Percentiles rank a stretch among this genome's conserved stretches.
These are phyloP conservation scores for Didymella lethalis DNA, from an alignment of 2,329 filamentous ascomycete genomes.

Conservation along the genomic window DNA sequence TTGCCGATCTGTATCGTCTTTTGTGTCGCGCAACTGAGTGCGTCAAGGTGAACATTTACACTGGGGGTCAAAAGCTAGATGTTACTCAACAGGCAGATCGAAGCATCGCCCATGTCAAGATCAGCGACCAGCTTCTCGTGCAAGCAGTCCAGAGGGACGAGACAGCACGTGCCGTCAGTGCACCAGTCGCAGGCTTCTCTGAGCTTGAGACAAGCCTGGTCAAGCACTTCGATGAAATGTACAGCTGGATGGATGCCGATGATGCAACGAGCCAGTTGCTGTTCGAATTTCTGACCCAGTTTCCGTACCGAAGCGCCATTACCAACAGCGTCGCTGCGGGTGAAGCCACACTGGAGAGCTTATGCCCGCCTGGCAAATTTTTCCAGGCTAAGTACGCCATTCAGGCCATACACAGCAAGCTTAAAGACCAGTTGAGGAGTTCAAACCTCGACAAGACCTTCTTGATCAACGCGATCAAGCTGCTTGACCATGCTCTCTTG, in stretches of 20 bases:
- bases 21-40: constrained; percentile 76
- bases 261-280: constrained; percentile 56
- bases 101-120: constrained; percentile 66
- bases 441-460: constrained; percentile 26
- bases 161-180: constrained; percentile 28
- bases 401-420: constrained; percentile 38
- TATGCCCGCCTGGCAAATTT: constrained; percentile 48
- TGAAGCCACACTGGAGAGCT: constrained; percentile 28
- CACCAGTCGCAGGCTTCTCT: constrained; percentile 43
- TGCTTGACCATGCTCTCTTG: constrained; percentile 42
- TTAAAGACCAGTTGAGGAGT: constrained; percentile 44
- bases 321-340: constrained; percentile 39
- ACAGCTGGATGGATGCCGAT: constrained; percentile 78
- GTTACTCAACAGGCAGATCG: constrained; percentile 64
- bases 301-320: constrained; percentile 43
- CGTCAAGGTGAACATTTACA: constrained; percentile 76
- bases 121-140: constrained; percentile 41
- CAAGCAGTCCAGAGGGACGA: constrained; percentile 43
- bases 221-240: constrained; percentile 83
- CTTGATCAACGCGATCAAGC: constrained; percentile 30
- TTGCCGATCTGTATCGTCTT: constrained; percentile 71
- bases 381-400: constrained; percentile 49
- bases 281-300: constrained; percentile 46
- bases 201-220: constrained; percentile 80
- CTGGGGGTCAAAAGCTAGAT: constrained; percentile 70